Evolutionary conservation across 345 rosid genomes (phyloP).

Genomic region (Cochlearia excelsa): DNA sequence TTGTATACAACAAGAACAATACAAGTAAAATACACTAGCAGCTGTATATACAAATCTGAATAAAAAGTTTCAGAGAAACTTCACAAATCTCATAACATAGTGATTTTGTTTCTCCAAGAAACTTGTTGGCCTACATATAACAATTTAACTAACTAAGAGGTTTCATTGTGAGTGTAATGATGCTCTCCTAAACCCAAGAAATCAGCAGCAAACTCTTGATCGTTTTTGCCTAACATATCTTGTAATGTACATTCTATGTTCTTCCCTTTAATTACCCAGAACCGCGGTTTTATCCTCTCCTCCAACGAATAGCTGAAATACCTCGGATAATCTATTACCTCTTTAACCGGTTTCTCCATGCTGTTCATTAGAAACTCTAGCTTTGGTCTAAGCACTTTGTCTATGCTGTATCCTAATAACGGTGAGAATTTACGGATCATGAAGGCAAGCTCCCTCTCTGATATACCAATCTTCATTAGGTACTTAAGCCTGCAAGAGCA

Average conservation of each 20-base stretch:
- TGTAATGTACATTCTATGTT: constrained; percentile 61
- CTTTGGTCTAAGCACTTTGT: constrained; percentile 72
- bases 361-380: constrained; percentile 58
- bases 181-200: constrained; percentile 49
- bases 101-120: constrained; percentile 12
- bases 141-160: neutral
- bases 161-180: constrained; percentile 19
- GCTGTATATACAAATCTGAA: constrained; percentile 31
- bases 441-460: constrained; percentile 57
- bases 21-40: constrained; percentile 17
- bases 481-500: constrained; percentile 54
- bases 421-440: constrained; percentile 87
- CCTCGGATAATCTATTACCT: constrained; percentile 70
- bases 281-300: constrained; percentile 82
- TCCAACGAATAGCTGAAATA: constrained; percentile 87
- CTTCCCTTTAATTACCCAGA: constrained; percentile 59
- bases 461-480: constrained; percentile 61
- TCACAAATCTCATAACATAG: constrained; percentile 21
- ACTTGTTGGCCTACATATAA: constrained; percentile 13
- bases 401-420: constrained; percentile 76
- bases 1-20: constrained; percentile 18
- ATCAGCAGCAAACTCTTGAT: constrained; percentile 74
- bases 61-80: constrained; percentile 13
- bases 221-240: constrained; percentile 76
- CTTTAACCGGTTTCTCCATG: constrained; percentile 62